Base-by-base conservation (phyloP, 345 rosid species). In the Citrus cavaleriei region DNA sequence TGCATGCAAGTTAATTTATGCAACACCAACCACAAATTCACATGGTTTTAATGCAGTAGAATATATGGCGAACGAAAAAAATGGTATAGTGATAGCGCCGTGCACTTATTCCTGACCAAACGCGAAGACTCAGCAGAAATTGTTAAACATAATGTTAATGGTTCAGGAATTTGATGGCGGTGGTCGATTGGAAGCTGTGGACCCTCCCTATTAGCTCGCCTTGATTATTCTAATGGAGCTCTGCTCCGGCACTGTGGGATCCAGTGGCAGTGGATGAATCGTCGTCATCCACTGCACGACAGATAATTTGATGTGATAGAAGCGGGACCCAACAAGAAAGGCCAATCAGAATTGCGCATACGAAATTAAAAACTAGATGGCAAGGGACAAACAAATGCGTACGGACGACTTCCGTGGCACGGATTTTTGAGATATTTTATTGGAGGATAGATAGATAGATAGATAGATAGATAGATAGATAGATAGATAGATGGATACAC, bases 391-490 rank as follows among this genome's bases (percentile, higher is more conserved):
- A 12, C 49, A 42, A 10, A 10, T 2, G 22, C 24, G 72, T 77
- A 77, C 79, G 79, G 79, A 38, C 3, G 19, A 66, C 16, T 57
- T 76, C 57, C 79, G 73, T 66, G 73, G 73, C 79, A 68, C 66
- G 73, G 73, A 57, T 28, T 55, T 38, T 5, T 35, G 27, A 27
- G 38, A 9, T 68, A 25, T 16, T 35, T 54, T 57, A 25, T 10
- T 68, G 68, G 24, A 49, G 21, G 59, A 46, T 7, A n/a, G 21
- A 6, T 1, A n/a, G 49, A 25, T 25, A 25, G 25, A 25, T 25
- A 25, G 49, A 3, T 0, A 18, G 49, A 3, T 0, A 18, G n/a
- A n/a, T n/a, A n/a, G n/a, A 42, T 14, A 32, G 21, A 3, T 4
- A n/a, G 49, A 3, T 0, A 16, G 49, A 42, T 7, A 32, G 21